phyloP scores from a whole-genome alignment of 1,284 basidiomycete species.

The Boletellus deceptivus region DNA sequence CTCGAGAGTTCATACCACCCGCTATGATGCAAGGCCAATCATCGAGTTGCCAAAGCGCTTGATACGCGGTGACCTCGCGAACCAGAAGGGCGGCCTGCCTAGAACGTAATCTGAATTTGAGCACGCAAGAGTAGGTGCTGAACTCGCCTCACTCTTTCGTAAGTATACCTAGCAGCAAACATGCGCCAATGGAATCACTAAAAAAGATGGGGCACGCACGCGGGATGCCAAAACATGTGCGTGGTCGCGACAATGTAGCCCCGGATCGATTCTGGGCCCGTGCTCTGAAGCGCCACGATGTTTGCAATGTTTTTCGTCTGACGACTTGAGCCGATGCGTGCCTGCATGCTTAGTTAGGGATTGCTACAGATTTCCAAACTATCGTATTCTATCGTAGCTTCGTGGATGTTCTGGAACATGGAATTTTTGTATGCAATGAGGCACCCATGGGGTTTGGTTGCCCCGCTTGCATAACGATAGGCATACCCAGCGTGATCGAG shows the following conservation, averaged over 20 bases:
- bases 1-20: slow-evolving; percentile 58
- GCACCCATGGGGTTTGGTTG: slow-evolving; percentile 78
- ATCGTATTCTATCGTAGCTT: slow-evolving; percentile 63
- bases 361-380: slow-evolving; percentile 49
- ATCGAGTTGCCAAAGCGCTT: slow-evolving; percentile 43
- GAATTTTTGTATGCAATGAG: slow-evolving; percentile 68
- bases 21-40: slow-evolving; percentile 80
- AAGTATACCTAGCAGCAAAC: slow-evolving; percentile 60
- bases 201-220: slow-evolving; percentile 42
- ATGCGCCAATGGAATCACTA: slow-evolving; percentile 1
- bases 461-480: slow-evolving; percentile 63
- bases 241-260: slow-evolving; percentile 81
- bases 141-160: slow-evolving; percentile 78
- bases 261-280: slow-evolving; percentile 31
- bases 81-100: slow-evolving; percentile 73
- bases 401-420: slow-evolving; percentile 47
- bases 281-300: slow-evolving; percentile 62
- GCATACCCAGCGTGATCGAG: slow-evolving; percentile 60
- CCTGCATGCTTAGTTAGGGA: slow-evolving; percentile 31
- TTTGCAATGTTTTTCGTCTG: slow-evolving; percentile 82
- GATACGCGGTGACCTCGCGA: slow-evolving; percentile 63
- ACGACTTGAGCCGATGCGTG: slow-evolving; percentile 61
- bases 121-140: background rate
- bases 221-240: slow-evolving; percentile 93
- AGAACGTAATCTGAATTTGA: slow-evolving; percentile 3